A percentile compares a stretch with the other conserved stretches of the same genome.
Conservation (phyloP, 352 stramenopile species). For the Phytophthora uliginosa region DNA sequence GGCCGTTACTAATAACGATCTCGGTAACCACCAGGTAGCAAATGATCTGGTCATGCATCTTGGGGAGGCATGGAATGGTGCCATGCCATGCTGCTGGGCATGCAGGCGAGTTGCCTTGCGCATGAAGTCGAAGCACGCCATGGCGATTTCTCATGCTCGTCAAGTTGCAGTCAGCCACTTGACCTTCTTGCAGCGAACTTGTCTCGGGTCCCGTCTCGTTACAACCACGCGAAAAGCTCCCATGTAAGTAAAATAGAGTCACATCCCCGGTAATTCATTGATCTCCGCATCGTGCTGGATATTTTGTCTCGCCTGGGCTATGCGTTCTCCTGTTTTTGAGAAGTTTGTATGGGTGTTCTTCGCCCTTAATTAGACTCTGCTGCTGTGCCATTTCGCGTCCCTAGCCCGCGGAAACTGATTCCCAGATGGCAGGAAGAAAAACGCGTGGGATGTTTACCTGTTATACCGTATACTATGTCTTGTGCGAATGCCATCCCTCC, state of each 20-base stretch:
- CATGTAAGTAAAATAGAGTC: conserved; percentile 7
- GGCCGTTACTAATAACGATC: conserved; percentile 31
- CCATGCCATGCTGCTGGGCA: neutral
- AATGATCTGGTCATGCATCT: conserved; percentile 16
- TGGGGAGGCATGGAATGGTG: neutral
- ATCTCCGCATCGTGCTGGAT: conserved; percentile 5
- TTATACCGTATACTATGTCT: conserved; percentile 9
- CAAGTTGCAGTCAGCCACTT: conserved; percentile 11
- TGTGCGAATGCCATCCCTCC: neutral
- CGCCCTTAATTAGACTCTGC: conserved; percentile 1
- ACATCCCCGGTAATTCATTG: neutral
- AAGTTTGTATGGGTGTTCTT: neutral
- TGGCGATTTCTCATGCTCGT: conserved; percentile 32
- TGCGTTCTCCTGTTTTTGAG: neutral
- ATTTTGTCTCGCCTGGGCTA: conserved; percentile 3
- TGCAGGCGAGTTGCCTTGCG: neutral
- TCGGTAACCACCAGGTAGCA: neutral
- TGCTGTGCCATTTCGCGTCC: neutral
- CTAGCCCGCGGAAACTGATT: conserved; percentile 30
- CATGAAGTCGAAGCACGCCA: conserved; percentile 23
- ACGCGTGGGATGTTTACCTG: conserved; percentile 20
- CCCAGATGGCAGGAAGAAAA: conserved; percentile 35
- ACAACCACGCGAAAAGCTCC: conserved; percentile 27
- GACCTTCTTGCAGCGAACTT: conserved; percentile 16
- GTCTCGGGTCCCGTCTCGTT: conserved; percentile 17